Percentiles rank a stretch among this genome's conserved stretches.
Conservation (phyloP, 1,284 basidiomycete genomes). For the Rugosomyces carneus region DNA sequence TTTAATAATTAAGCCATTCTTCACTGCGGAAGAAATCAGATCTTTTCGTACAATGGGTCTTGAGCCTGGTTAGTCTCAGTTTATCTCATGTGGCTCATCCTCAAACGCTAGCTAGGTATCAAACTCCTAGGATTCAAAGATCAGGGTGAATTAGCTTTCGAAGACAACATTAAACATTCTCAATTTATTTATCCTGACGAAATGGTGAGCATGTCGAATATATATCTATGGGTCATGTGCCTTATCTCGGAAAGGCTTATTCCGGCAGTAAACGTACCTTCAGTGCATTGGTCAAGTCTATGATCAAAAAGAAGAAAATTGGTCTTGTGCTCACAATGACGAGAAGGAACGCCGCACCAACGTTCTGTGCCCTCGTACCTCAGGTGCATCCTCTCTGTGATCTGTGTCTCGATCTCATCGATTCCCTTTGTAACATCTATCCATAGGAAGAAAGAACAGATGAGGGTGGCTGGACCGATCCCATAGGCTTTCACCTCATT, state of each 20-base stretch:
- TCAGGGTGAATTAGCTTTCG: constrained; percentile 62
- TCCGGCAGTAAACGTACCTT: constrained; percentile 91
- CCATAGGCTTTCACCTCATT: constrained; percentile 91
- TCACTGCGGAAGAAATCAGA: constrained; percentile 77
- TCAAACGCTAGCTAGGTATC: constrained; percentile 42
- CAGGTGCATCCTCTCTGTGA: constrained; percentile 45
- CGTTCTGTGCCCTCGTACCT: constrained; percentile 83
- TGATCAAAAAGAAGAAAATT: constrained; percentile 79
- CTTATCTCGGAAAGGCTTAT: constrained; percentile 49
- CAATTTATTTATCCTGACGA: constrained; percentile 94
- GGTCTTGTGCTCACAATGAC: constrained; percentile 73
- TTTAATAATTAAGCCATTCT: constrained; percentile 59
- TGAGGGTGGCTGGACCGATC: constrained; percentile 72
- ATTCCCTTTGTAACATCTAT: constrained; percentile 1
- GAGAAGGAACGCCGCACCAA: constrained; percentile 69
- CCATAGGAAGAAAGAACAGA: constrained; percentile 68
- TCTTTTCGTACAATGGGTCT: constrained; percentile 77
- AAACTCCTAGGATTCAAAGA: constrained; percentile 92
- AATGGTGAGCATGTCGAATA: constrained; percentile 40
- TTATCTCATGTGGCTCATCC: background rate
- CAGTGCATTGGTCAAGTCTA: constrained; percentile 79
- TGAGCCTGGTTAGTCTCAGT: constrained; percentile 50
- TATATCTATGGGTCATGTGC: background rate
- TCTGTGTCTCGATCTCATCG: background rate
- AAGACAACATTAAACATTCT: constrained; percentile 90